Evolutionary conservation across 169 alveolate species (phyloP).

Genomic region (Cryptosporidium meleagridis): DNA sequence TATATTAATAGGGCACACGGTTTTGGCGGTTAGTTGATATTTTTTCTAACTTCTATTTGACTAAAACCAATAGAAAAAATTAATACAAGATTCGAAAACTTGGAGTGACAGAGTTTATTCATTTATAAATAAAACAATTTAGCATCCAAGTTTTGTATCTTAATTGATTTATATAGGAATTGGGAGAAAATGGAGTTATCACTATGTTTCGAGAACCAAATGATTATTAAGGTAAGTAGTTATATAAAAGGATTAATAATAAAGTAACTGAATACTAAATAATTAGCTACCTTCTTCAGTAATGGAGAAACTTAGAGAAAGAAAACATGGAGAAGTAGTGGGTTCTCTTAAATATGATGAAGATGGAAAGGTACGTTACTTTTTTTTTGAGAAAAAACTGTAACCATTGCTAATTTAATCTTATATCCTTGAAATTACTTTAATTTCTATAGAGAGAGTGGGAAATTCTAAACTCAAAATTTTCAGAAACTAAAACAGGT

Average conservation of each 20-base stretch:
- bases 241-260: background rate
- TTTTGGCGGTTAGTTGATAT: background rate
- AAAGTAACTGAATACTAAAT: background rate
- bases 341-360: constrained; percentile 35
- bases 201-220: constrained; percentile 48
- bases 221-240: constrained; percentile 48
- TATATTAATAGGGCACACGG: background rate
- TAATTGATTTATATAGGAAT: background rate
- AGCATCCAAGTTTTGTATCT: background rate
- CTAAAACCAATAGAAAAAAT: background rate
- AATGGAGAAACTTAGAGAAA: constrained; percentile 38
- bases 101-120: background rate
- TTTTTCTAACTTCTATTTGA: background rate
- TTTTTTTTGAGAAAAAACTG: background rate
- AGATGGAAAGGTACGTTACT: constrained; percentile 52
- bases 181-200: constrained; percentile 30
- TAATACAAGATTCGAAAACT: background rate
- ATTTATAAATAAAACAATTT: background rate
- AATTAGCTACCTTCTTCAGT: constrained; percentile 53
- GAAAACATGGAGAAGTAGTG: constrained; percentile 22
- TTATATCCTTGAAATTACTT: background rate
- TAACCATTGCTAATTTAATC: background rate
- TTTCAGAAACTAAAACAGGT: constrained; percentile 40
- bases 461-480: constrained; percentile 23
- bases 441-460: constrained; percentile 37